Percentiles rank a stretch among this genome's conserved stretches.
These are phyloP conservation scores for Amaranthus hypochondriacus DNA, from an alignment of 148 eudicot species.

Conservation along the genomic window DNA sequence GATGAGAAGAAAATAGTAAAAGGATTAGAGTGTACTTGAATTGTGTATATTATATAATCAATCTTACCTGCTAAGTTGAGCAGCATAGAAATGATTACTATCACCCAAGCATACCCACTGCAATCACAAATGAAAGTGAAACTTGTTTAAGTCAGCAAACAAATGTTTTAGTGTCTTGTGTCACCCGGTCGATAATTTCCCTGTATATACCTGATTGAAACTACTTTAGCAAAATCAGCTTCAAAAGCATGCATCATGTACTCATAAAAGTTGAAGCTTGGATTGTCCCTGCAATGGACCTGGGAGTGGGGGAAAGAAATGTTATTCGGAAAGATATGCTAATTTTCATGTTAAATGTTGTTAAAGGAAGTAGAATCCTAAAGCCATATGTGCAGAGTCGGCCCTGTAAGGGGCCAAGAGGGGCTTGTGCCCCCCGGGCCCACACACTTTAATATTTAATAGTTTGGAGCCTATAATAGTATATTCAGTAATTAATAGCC, in stretches of 20 bases:
- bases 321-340: neutral
- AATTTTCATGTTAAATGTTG: too few relatives aligned
- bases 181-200: neutral
- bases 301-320: neutral
- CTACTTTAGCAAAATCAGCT: constrained; percentile 47
- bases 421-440: too few relatives aligned
- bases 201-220: constrained; percentile 39
- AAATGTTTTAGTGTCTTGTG: neutral
- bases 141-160: neutral
- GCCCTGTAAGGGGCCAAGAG: too few relatives aligned
- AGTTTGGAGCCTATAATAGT: too few relatives aligned
- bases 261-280: constrained; percentile 44
- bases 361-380: too few relatives aligned
- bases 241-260: constrained; percentile 53
- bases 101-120: constrained; percentile 50
- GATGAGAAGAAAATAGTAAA: too few relatives aligned
- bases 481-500: too few relatives aligned
- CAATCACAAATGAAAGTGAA: constrained; percentile 14
- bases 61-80: constrained; percentile 44
- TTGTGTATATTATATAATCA: neutral
- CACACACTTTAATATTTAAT: too few relatives aligned
- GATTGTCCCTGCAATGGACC: constrained; percentile 42
- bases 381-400: too few relatives aligned
- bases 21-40: too few relatives aligned
- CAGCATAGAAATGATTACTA: constrained; percentile 43